Evolutionary conservation across 2,329 filamentous ascomycete genomes (phyloP), one percentile per base, ranked within the genome.

Genomic region (Cylindrodendrum hubeiense): DNA sequence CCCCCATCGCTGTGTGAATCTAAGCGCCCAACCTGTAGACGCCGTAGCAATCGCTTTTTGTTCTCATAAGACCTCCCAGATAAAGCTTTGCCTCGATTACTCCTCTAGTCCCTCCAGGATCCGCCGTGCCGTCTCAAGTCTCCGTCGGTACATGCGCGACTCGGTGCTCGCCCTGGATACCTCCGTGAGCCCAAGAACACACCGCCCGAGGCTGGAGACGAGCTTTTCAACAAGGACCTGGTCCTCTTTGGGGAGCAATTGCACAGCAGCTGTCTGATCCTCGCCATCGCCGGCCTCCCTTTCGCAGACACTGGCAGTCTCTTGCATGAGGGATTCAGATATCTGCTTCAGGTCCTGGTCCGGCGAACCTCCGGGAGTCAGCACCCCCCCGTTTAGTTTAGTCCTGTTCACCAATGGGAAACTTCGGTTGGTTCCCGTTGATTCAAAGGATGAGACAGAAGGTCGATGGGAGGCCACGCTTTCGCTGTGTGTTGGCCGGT

Each of bases 91-190:
- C 39, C 39, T 17, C 57, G 50, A 58, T 63, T 46, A 71, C 30
- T 84, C 84, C 67, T 90, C 86, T 64, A 90, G 81, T 5, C 93
- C 93, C 70, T 95, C 93, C 30, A 97, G 82, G 4, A 93, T 86
- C 56, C 88, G 85, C 65, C 90, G 89, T 5, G 94, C 94, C 56
- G 89, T 88, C 70, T 97, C 93, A 54, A 97, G 85, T 70, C 92
- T 86, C 67, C 91, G 84, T 65, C 93, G 85, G 78, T 92, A 89
- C 64, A 91, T 84, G 59, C 90, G 84, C 53, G 85, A 86, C 70
- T 93, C 87, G 66, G 87, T 80, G 71, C 85, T 84, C 63, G 86
- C 80, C 68, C 81, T 80, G 68, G 87, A 82, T 55, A 83, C 79
- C 79, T 91, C 84, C 63, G 86, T 83, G 67, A 91, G 71, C 30